Evolutionary conservation across 2,329 filamentous ascomycete genomes (phyloP), one percentile per base, ranked within the genome.

Genomic region (Phyllosticta citriasiana): DNA sequence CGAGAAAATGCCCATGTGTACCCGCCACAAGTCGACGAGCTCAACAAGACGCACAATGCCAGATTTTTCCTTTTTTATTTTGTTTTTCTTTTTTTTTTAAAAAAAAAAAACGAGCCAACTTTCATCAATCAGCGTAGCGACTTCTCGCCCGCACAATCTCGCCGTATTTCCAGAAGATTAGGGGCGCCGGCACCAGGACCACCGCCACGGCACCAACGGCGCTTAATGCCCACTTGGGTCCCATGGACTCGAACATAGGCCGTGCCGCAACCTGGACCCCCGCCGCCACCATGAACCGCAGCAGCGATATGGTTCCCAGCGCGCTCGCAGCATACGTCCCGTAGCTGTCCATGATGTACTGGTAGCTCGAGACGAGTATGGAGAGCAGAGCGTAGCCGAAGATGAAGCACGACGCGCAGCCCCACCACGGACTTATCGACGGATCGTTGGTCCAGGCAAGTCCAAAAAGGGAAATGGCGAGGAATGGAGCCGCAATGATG

Each of bases 391-490:
- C 67, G 2, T 80, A 74, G 4, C 74, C 72, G 14, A 61, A 61
- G 16, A 60, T 55, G n/a, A 64, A 63, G 35, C 60, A 62, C 3
- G 60, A 61, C 2, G 19, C 56, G 12, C 57, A 54, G 26, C 55
- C 47, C 0, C 76, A 78, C 72, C 79, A 80, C 64, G 77, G 75
- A 24, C 76, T 77, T 26, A 80, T 74, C 19, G 59, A 65, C 0
- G 72, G 63, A 33, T 76, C 73, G 2, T 74, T 73, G 1, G 77
- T 76, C 79, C 79, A 82, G 4, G 77, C 80, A 22, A 82, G 72
- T 79, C 79, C 81, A 65, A 81, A 81, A 1, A 82, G 72, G 0
- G 73, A 75, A 10, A 80, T 67, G 0, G 80, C 78, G 3, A 81
- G 71, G 2, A 74, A 65, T 0, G 70, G 67, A 4, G 75, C 74